A percentile compares a stretch with the other conserved stretches of the same genome.
These are phyloP conservation scores for Artemisia tridentata DNA, from an alignment of 129 eudicot species.

Conservation along the genomic window DNA sequence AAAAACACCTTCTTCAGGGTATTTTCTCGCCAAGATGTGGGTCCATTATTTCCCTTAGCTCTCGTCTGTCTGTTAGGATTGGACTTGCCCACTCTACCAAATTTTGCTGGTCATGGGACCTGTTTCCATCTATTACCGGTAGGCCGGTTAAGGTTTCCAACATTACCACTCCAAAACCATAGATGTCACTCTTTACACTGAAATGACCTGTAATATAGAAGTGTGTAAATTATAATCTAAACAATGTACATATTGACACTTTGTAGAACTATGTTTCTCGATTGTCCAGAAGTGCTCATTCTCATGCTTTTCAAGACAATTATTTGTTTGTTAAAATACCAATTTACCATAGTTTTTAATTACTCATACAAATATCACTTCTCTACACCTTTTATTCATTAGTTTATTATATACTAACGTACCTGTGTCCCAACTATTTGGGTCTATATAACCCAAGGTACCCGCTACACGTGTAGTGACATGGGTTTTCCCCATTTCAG, in stretches of 20 bases:
- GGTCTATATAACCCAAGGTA: not conserved
- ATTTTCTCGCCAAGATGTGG: slow-evolving; percentile 9
- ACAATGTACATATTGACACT: too few species aligned
- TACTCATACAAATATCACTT: too few species aligned
- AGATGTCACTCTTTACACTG: slow-evolving; percentile 31
- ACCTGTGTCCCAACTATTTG: not conserved
- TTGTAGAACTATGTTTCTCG: too few species aligned
- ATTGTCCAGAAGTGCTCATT: too few species aligned
- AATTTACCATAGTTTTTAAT: too few species aligned
- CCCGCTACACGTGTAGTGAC: slow-evolving; percentile 4
- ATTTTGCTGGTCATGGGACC: not conserved
- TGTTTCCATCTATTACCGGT: not conserved
- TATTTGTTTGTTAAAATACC: too few species aligned
- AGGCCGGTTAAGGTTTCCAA: slow-evolving; percentile 36
- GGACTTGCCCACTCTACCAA: slow-evolving; percentile 18
- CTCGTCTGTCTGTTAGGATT: not conserved
- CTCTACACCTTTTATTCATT: too few species aligned
- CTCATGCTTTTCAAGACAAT: too few species aligned
- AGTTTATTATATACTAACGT: not conserved
- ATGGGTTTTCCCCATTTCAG: not conserved
- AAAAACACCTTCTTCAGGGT: slow-evolving; percentile 8
- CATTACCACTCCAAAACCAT: slow-evolving; percentile 39
- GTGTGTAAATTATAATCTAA: too few species aligned
- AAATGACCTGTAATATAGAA: slow-evolving; percentile 23
- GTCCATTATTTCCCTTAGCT: slow-evolving; percentile 28